Evolutionary conservation across 345 rosid genomes (phyloP), one percentile per base, ranked within the genome.

Genomic region (Gossypium turneri): DNA sequence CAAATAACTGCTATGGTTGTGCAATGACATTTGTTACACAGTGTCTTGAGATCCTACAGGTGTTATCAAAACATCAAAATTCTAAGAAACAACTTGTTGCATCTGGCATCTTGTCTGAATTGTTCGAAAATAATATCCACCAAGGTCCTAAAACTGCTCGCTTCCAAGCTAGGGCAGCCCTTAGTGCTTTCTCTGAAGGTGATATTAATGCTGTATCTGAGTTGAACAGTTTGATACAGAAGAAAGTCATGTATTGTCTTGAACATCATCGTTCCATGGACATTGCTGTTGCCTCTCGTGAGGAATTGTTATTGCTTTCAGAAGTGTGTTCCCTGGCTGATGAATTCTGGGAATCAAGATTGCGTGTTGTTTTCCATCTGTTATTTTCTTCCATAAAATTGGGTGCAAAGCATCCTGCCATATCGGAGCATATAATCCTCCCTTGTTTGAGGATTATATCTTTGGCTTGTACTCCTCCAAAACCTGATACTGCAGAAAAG

Each of bases 251-350:
- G 92, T 95, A 95, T 85, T 93, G 98, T 85, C 94, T 95, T 80
- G 99, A 95, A 75, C 98, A 95, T 86, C 98, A 95, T 81, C 96
- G 97, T 38, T 93, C 99, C 84, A 91, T 95, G 96, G 99, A 95
- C 80, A 85, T 93, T 81, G 97, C 98, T 19, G 78, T 91, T 20
- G 91, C 97, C 72, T 91, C 92, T 82, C 97, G 97, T 73, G 98
- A 95, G 80, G 99, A 95, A 82, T 74, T 95, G 84, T 81, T 89
- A 79, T 83, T 95, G 85, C 97, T 95, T 77, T 95, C 99, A 52
- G 99, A 95, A 82, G 96, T 93, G 75, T 95, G 96, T 84, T 91
- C 99, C 41, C 83, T 93, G 81, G 88, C 94, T 74, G 99, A 95
- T 86, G 98, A 95, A 81, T 89, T 91, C 76, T 93, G 98, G 98